Evolutionary conservation across 75 land plant genomes (phyloP).

Genomic region (Chamaecyparis obtusa): DNA sequence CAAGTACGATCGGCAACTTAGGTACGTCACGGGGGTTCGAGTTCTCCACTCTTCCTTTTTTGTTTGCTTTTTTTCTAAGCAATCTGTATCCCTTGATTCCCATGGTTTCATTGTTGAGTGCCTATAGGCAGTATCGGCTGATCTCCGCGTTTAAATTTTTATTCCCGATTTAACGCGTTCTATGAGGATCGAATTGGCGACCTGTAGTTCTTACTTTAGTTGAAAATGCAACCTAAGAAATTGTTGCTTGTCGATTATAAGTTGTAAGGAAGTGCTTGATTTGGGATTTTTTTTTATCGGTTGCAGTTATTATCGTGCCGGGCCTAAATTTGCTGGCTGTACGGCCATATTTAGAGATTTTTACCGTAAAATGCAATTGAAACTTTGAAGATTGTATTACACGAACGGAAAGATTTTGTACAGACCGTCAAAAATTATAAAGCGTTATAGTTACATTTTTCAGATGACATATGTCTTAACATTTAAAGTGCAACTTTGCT

Average conservation of each 20-base stretch:
- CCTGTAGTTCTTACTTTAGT: too few species aligned
- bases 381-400: too few species aligned
- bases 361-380: background rate
- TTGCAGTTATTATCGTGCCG: background rate
- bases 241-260: too few species aligned
- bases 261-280: too few species aligned
- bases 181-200: background rate
- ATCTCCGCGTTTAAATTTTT: background rate
- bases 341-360: background rate
- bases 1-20: slow-evolving; percentile 74
- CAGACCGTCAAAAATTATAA: too few species aligned
- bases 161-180: background rate
- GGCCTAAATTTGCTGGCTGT: background rate
- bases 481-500: too few species aligned
- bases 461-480: too few species aligned
- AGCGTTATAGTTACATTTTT: too few species aligned
- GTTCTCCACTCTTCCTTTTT: background rate
- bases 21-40: slow-evolving; percentile 22
- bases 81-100: too few species aligned
- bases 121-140: background rate
- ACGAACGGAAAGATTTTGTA: too few species aligned
- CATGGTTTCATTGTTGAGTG: background rate
- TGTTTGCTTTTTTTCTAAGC: background rate
- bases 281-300: too few species aligned
- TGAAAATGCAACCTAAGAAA: background rate